phyloP scores from a whole-genome alignment of 1,284 basidiomycete species.

The Pisolithus thermaeus region DNA sequence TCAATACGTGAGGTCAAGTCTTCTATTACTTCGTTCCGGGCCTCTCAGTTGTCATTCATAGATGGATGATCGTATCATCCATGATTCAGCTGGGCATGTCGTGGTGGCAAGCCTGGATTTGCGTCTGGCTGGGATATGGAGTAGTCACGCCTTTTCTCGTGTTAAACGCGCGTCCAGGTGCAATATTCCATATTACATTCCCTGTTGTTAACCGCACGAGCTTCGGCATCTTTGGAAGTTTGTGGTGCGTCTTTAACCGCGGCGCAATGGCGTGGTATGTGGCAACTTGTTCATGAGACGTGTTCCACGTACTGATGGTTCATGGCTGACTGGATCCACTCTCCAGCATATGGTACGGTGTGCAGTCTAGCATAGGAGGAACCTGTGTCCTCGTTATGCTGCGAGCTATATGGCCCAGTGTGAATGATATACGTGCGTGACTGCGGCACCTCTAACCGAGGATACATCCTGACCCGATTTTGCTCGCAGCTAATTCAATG shows the following conservation, averaged over 20 bases:
- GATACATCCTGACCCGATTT: conserved; percentile 3
- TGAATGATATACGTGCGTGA: conserved; percentile 59
- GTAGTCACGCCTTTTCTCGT: conserved; percentile 72
- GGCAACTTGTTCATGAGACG: neutral
- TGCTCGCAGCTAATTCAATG: conserved; percentile 33
- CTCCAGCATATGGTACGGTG: conserved; percentile 68
- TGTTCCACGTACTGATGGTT: neutral
- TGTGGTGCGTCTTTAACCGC: conserved; percentile 82
- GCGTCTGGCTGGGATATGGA: conserved; percentile 73
- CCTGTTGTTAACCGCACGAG: conserved; percentile 72
- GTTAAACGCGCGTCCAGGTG: conserved; percentile 75
- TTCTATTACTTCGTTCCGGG: conserved; percentile 4
- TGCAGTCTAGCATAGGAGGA: conserved; percentile 79
- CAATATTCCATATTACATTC: conserved; percentile 77
- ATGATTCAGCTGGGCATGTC: conserved; percentile 72
- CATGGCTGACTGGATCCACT: neutral
- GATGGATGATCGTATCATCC: conserved; percentile 72
- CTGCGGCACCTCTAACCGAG: neutral
- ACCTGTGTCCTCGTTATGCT: conserved; percentile 71
- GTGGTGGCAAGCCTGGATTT: conserved; percentile 82
- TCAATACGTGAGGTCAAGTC: conserved; percentile 58
- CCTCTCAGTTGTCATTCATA: conserved; percentile 20
- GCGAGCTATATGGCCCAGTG: conserved; percentile 67
- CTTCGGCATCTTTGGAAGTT: conserved; percentile 77
- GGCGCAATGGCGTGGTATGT: conserved; percentile 71